Base-by-base conservation (phyloP, 208 protist genomes). In the Crithidia acanthocephali region DNA sequence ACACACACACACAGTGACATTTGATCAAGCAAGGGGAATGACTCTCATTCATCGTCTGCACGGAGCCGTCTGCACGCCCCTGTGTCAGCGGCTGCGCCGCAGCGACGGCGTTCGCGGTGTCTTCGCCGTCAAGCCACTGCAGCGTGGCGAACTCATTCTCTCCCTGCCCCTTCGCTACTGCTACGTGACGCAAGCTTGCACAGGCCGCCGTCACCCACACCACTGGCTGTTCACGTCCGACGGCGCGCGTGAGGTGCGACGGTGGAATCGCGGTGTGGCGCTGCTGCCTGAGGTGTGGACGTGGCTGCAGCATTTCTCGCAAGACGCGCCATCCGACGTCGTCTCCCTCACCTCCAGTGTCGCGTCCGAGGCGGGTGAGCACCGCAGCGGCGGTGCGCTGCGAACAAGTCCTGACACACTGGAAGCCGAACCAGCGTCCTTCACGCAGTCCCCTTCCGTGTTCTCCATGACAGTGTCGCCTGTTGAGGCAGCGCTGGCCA, bases 91-190 rank as follows among this genome's bases (percentile, higher is more conserved):
- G 0, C 55, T 56, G 7, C 71, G 85, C 6, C 40, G 61, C 0
- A 44, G 25, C 27, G 84, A 93, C 63, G 85, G 88, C 11, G 77
- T 96, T 18, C 86, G 88, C 35, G 88, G 91, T 15, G 22, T 96
- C 4, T 81, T 89, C 18, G 47, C 80, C 0, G 56, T 47, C 25
- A 64, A 74, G 0, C 52, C 66, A 13, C 63, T 93, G 13, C 22
- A 51, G 20, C 64, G 72, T 15, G 88, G 91, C 2, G 81, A 72
- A 30, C 32, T 87, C 16, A 40, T 94, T 1, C 37, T 94, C 1
- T 80, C 81, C 2, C 58, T 96, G 3, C 91, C 91, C 0, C 65
- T 88, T 0, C 74, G 23, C 13, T 87, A 78, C 66, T 93, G 80
- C 71, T 92, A 83, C 71, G 74, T 94, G 20, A 84, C 85, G 2